These are phyloP conservation scores for Cyclotella choctawhatcheeana DNA, from an alignment of 108 stramenopile species.

Conservation along the genomic window DNA sequence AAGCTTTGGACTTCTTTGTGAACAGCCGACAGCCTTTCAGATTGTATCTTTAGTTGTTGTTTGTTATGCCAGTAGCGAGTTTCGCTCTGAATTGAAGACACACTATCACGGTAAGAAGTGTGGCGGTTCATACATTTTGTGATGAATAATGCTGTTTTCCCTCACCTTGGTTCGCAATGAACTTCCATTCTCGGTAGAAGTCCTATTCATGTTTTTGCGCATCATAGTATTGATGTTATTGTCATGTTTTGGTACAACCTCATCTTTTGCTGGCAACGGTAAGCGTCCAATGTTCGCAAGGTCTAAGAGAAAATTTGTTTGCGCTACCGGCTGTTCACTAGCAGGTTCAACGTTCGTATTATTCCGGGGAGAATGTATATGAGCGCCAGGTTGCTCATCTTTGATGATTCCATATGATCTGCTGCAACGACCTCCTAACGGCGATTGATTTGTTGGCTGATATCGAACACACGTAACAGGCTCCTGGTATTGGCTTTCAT, in stretches of 20 bases:
- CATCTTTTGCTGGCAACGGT: neutral
- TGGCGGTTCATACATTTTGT: no score
- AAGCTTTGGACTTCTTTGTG: neutral
- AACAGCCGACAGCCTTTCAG: neutral
- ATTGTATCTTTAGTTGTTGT: neutral
- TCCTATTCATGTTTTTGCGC: neutral
- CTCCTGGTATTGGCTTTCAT: neutral
- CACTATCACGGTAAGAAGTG: neutral
- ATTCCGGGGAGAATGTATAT: no score
- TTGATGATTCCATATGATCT: no score
- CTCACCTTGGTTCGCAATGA: neutral
- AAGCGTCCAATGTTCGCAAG: neutral
- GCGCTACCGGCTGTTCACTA: neutral
- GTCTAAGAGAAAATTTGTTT: neutral
- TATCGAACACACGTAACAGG: conserved; percentile 2
- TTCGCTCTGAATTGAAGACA: neutral
- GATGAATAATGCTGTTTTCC: neutral
- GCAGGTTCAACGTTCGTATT: neutral
- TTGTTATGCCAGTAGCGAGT: neutral
- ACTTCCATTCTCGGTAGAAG: neutral
- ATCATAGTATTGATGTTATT: no score
- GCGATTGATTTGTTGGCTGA: no score
- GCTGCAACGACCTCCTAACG: no score
- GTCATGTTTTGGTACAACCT: no score
- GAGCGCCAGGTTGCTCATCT: no score